Evolutionary conservation across 305 asterid genomes (phyloP), one percentile per base, ranked within the genome.

Genomic region (Solanum hybrid): DNA sequence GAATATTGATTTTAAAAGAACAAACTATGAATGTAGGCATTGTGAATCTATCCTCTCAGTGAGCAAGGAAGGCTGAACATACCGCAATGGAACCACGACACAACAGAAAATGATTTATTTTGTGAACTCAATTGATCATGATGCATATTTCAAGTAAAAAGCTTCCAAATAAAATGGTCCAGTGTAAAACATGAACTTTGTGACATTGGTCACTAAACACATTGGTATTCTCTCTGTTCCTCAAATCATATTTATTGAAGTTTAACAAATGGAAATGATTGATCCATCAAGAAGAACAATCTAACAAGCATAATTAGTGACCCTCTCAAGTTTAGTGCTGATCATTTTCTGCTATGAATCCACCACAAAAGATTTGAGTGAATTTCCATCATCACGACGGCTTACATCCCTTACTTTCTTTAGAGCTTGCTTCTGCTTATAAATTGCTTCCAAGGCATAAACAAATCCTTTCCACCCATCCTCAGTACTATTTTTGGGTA

Each of bases 381-480:
- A 86, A 73, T 51, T 89, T 12, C 91, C 91, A 86, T 89, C 89
- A 86, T 89, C 87, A 73, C 29, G 36, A 31, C 16, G 34, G 28
- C 20, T 74, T 77, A 86, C 5, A 31, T 77, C 36, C 88, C 39
- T 75, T 11, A 89, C 81, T 88, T 89, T 24, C 9, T 85, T 71
- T 26, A 86, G 13, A 74, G 79, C 86, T 20, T 71, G 40, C 40
- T 86, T 61, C 36, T 46, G 37, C 16, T 34, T 87, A 76, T 75
- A 89, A 71, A 76, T 34, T 18, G 86, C 91, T 74, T 89, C 89
- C 79, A 75, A 71, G 22, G 87, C 89, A 75, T 86, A 89, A 11
- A 86, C 87, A 89, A 86, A 89, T 7, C 86, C 91, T 57, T 75
- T 75, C 91, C 80, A 75, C 20, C 86, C 89, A 29, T 86, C 89